phyloP scores from a whole-genome alignment of 306 rosid genomes.

The Cajanus cajan region DNA sequence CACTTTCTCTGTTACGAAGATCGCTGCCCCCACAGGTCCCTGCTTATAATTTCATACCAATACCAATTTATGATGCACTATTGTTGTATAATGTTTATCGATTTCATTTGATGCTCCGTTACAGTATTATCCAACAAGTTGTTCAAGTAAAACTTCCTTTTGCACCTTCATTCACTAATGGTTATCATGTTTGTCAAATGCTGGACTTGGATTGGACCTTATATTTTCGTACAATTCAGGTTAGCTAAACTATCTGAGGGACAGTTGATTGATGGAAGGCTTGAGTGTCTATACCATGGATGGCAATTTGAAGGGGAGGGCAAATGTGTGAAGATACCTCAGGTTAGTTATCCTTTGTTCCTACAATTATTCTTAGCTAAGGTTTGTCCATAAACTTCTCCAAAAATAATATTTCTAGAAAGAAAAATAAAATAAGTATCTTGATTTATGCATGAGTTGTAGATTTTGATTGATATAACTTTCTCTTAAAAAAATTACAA shows the following conservation, averaged over 20 bases:
- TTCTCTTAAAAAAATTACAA: too few relatives aligned
- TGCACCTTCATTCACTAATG: neutral
- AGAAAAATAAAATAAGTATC: too few relatives aligned
- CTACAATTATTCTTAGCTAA: neutral
- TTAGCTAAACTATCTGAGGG: constrained; percentile 96
- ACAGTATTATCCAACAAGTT: too few relatives aligned
- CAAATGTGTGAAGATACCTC: constrained; percentile 93
- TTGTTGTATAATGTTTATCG: too few relatives aligned
- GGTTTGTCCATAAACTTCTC: too few relatives aligned
- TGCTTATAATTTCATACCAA: neutral
- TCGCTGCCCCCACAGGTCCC: constrained; percentile 91
- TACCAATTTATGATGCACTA: too few relatives aligned
- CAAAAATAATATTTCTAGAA: too few relatives aligned
- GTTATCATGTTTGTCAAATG: neutral
- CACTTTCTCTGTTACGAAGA: constrained; percentile 71
- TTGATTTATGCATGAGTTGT: too few relatives aligned
- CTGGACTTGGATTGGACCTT: constrained; percentile 4
- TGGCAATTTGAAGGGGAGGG: constrained; percentile 99
- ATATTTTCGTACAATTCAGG: constrained; percentile 43
- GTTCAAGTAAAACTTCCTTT: neutral
- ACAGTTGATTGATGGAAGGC: constrained; percentile 84
- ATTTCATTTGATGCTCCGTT: too few relatives aligned
- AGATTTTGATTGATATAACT: too few relatives aligned
- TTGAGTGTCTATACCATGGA: constrained; percentile 94
- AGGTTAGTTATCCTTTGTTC: constrained; percentile 55